These are phyloP conservation scores for Torulaspora quercuum DNA, from an alignment of 805 yeast species.

Conservation along the genomic window DNA sequence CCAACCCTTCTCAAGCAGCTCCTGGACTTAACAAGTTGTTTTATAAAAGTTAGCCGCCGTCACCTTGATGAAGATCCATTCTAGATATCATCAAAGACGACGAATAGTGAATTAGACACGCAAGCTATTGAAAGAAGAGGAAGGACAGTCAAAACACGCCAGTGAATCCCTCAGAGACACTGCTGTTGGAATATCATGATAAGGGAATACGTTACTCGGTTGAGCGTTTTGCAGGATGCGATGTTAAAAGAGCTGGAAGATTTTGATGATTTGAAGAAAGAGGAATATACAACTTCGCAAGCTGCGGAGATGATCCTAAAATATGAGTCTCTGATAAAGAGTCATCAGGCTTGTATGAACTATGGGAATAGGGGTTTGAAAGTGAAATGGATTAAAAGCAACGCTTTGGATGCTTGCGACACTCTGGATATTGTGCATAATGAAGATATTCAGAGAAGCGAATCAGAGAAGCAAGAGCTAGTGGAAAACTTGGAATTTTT, in stretches of 20 bases:
- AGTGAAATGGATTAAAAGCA: constrained; percentile 19
- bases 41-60: too few relatives aligned
- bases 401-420: constrained; percentile 10
- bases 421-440: constrained; percentile 12
- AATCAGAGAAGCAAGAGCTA: neutral
- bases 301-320: constrained; percentile 14
- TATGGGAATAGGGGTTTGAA: constrained; percentile 15
- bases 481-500: constrained; percentile 10
- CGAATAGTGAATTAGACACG: too few relatives aligned
- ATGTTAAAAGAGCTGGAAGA: constrained; percentile 7
- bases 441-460: constrained; percentile 5
- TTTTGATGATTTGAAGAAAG: constrained; percentile 2
- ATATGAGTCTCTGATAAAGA: constrained; percentile 21
- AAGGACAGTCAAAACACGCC: too few relatives aligned
- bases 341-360: constrained; percentile 18
- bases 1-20: too few relatives aligned
- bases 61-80: too few relatives aligned
- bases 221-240: constrained; percentile 6
- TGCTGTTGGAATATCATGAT: neutral
- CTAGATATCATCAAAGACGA: too few relatives aligned
- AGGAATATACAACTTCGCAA: constrained; percentile 2
- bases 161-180: too few relatives aligned
- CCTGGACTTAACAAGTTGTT: too few relatives aligned
- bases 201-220: neutral
- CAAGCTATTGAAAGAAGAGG: too few relatives aligned